phyloP scores from a whole-genome alignment of 1,284 basidiomycete species.

The Microbotryum intermedium region DNA sequence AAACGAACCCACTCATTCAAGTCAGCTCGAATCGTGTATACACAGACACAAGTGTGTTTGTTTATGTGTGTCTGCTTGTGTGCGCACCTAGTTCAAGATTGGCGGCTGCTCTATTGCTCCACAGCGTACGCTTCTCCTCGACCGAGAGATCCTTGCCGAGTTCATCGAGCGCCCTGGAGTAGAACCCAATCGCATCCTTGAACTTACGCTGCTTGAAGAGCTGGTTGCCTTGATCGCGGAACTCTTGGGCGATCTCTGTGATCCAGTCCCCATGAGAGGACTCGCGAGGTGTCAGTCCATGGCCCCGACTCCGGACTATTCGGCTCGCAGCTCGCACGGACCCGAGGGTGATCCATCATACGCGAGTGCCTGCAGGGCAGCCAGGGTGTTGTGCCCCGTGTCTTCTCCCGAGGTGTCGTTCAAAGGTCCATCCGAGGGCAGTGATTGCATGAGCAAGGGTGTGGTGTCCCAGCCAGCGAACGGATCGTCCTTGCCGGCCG shows the following conservation, averaged over 20 bases:
- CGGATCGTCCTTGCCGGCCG: constrained; percentile 2
- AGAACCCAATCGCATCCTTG: constrained; percentile 80
- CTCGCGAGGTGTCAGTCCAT: not conserved
- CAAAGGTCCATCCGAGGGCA: constrained; percentile 47
- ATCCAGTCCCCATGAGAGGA: not conserved
- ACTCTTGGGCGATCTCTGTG: constrained; percentile 78
- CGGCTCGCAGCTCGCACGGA: constrained; percentile 44
- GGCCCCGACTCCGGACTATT: not conserved
- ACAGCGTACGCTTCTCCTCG: constrained; percentile 51
- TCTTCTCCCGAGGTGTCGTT: not conserved
- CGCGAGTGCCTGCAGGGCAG: constrained; percentile 75
- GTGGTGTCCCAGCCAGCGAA: constrained; percentile 30
- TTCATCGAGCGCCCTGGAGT: constrained; percentile 79
- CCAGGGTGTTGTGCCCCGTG: constrained; percentile 47
- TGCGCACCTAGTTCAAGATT: constrained; percentile 74
- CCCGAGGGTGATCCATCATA: constrained; percentile 90
- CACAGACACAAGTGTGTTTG: no score
- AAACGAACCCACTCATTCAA: no score
- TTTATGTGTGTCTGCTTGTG: no score
- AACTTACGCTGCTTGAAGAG: constrained; percentile 80
- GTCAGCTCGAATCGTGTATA: constrained; percentile 15
- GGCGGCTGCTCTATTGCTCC: constrained; percentile 85
- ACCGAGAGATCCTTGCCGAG: constrained; percentile 50
- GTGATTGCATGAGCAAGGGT: constrained; percentile 86
- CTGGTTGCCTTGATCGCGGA: constrained; percentile 91